A percentile compares a stretch with the other conserved stretches of the same genome.
Evolutionary conservation across 352 stramenopile species (phyloP).

Genomic region (Stramenopiles sp.): DNA sequence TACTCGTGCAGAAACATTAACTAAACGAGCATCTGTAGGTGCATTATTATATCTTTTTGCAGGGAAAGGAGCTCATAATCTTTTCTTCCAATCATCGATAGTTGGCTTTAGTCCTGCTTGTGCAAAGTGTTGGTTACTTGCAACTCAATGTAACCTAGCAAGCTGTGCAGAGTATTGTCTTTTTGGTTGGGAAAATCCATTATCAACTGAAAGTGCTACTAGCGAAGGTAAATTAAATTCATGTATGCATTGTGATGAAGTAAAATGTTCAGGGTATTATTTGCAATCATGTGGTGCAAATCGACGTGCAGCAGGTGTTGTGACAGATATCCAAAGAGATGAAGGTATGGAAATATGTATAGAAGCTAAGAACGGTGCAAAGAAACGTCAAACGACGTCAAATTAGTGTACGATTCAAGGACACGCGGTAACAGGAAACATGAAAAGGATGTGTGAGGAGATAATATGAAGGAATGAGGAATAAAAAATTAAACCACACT

Average conservation of each 20-base stretch:
- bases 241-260: background rate
- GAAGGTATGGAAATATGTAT: too few species aligned
- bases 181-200: background rate
- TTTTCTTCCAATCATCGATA: background rate
- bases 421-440: too few species aligned
- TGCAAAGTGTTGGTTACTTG: background rate
- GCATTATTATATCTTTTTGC: background rate
- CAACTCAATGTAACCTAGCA: background rate
- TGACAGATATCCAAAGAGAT: slow-evolving; percentile 3
- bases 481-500: too few species aligned
- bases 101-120: background rate
- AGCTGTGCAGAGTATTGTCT: background rate
- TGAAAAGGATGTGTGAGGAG: too few species aligned
- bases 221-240: background rate
- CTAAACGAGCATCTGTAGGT: background rate
- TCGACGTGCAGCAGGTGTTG: background rate
- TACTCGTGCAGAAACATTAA: background rate
- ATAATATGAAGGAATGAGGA: too few species aligned
- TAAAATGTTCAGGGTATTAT: background rate
- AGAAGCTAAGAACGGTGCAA: too few species aligned
- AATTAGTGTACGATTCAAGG: too few species aligned
- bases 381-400: too few species aligned
- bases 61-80: background rate
- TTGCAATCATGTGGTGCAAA: background rate
- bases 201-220: background rate